These are phyloP conservation scores for Neoscytalidium dimidiatum DNA, from an alignment of 2,329 filamentous ascomycete genomes.

Conservation along the genomic window DNA sequence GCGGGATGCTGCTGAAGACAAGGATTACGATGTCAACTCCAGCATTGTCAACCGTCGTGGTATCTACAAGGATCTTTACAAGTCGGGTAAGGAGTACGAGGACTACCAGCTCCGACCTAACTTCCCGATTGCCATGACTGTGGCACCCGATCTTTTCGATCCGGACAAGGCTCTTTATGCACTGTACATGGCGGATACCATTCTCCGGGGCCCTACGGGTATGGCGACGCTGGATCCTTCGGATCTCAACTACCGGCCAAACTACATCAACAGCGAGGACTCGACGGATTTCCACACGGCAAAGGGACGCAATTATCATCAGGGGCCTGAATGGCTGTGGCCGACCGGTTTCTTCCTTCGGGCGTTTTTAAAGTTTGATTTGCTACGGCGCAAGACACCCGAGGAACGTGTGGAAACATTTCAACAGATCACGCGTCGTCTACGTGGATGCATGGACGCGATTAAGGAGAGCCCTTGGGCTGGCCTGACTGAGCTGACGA, in stretches of 20 bases:
- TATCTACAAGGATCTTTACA: slow-evolving; percentile 97
- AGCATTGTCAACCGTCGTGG: slow-evolving; percentile 83
- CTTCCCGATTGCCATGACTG: slow-evolving; percentile 93
- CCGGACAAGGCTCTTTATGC: slow-evolving; percentile 75
- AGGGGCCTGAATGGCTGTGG: slow-evolving; percentile 98
- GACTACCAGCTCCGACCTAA: slow-evolving; percentile 96
- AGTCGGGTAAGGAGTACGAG: slow-evolving; percentile 91
- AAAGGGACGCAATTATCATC: slow-evolving; percentile 97
- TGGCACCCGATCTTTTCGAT: slow-evolving; percentile 85
- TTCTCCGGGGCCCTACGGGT: slow-evolving; percentile 81
- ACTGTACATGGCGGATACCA: slow-evolving; percentile 75
- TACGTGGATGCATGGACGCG: slow-evolving; percentile 82
- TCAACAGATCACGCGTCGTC: slow-evolving; percentile 85
- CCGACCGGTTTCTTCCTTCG: slow-evolving; percentile 94
- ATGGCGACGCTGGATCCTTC: slow-evolving; percentile 94
- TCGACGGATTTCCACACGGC: slow-evolving; percentile 86
- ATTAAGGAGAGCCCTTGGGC: slow-evolving; percentile 83
- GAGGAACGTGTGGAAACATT: slow-evolving; percentile 82
- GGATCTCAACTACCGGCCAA: slow-evolving; percentile 90
- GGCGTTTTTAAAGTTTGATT: slow-evolving; percentile 86
- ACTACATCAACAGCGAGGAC: slow-evolving; percentile 95
- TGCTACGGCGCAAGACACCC: slow-evolving; percentile 66
- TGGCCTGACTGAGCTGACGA: slow-evolving; percentile 88
- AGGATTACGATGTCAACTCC: slow-evolving; percentile 77
- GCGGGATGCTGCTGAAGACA: slow-evolving; percentile 66